Base-by-base conservation (phyloP, 495 filamentous ascomycete species). In the Annulohypoxylon bovei region DNA sequence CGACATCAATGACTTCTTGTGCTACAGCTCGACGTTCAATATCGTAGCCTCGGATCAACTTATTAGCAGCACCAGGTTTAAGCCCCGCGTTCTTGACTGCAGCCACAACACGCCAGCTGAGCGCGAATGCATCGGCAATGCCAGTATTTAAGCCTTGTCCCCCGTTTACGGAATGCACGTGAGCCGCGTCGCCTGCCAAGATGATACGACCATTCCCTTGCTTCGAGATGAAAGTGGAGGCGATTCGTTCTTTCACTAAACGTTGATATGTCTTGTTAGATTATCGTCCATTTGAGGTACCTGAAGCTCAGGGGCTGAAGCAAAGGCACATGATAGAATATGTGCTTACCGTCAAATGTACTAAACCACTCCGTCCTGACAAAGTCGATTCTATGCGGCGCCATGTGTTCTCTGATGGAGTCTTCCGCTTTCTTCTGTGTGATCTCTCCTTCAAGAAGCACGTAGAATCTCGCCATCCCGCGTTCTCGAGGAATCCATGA, bases 101-200 rank as follows among this genome's bases (percentile, higher is more conserved):
- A 1, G 39, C 33, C 14, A 33, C 65, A 14, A 73, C 40, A n/a
- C 70, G 70, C 85, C 83, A 86, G 22, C 77, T 78, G 9, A 87
- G 78, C 52, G 83, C 82, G 20, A 82, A 74, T 3, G 78, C 81
- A 60, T 86, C 85, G 33, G 78, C 77, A 46, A 87, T 81, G 1
- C 83, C 83, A 0, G 82, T 81, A 65, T 86, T 86, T 20, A 81
- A 77, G 6, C 85, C 84, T 54, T 85, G 81, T 7, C 81, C 85
- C 0, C 83, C 84, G 52, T 79, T 81, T 5, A 84, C 83, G 4
- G 80, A 80, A n/a, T 84, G 79, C 0, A 81, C 79, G 58, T 87
- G 84, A 5, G 84, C 84, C 0, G 85, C 83, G 58, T 87, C 85
- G 2, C 85, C 84, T 8, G 81, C 83, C 1, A 86, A 67, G 59